Conservation (phyloP, 371 early-diverging fungal species). For the Mortierella sp. region DNA sequence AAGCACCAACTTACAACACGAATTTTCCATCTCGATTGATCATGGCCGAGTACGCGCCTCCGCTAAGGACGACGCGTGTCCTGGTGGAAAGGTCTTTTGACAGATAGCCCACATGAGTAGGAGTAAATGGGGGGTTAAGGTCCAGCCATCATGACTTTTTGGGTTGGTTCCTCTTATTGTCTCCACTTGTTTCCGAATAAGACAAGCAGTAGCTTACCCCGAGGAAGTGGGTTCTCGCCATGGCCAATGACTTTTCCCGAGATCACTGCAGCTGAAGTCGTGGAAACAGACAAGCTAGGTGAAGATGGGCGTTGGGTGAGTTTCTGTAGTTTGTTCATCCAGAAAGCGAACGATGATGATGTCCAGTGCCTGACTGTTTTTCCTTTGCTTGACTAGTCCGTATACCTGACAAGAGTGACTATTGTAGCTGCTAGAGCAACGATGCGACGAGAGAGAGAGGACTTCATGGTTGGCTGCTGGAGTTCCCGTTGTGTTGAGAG, state of each 20-base stretch:
- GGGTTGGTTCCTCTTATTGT: no score
- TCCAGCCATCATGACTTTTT: neutral
- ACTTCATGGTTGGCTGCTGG: constrained; percentile 12
- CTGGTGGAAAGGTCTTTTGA: constrained; percentile 31
- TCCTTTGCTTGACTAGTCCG: neutral
- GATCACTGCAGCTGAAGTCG: constrained; percentile 21
- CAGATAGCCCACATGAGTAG: neutral
- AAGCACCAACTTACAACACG: constrained; percentile 23
- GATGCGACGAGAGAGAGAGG: constrained; percentile 14
- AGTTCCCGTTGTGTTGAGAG: no score
- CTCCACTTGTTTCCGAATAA: no score
- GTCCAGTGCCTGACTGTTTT: no score
- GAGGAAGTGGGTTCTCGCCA: constrained; percentile 27
- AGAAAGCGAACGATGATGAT: no score
- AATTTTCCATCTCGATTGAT: constrained; percentile 45
- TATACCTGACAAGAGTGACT: constrained; percentile 26
- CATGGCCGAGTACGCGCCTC: constrained; percentile 42
- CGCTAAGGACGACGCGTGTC: constrained; percentile 47
- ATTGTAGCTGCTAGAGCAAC: constrained; percentile 14
- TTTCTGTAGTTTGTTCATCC: neutral
- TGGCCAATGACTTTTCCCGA: constrained; percentile 24
- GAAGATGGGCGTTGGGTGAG: neutral
- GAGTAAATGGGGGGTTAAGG: neutral
- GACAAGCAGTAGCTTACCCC: no score
- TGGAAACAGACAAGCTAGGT: constrained; percentile 20